Base-by-base conservation (phyloP, 371 early-diverging fungal genomes). In the Mycotypha africana region DNA sequence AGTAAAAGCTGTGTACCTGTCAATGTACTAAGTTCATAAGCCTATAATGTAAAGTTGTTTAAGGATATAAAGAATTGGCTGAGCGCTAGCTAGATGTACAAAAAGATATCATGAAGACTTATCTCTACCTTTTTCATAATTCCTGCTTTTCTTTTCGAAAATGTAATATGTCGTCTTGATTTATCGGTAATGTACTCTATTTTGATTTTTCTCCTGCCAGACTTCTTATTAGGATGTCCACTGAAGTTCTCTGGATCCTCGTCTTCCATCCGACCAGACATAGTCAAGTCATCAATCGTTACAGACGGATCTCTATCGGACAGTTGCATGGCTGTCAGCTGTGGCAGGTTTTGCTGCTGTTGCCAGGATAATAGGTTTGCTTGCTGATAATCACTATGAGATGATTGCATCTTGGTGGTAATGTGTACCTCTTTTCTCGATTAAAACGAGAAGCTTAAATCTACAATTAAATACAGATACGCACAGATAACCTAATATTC, bases 1-100 rank as follows among this genome's bases (percentile, higher is more conserved):
- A 98, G 70, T 49, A 97, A 76, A 32, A 97, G 89, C 62, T 98
- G 92, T 3, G 97, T 93, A 39, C 97, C 96, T n/a, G 99, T 97
- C 51, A 98, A 66, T 3, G 93, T 89, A 59, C 85, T 85, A 12
- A 98, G 78, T 66, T 97, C 99, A 56, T 88, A 94, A 4, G 97
- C 97, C 84, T 90, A 55, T 32, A 5, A n/a, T n/a, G n/a, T n/a
- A n/a, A n/a, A n/a, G n/a, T n/a, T n/a, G n/a, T n/a, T n/a, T n/a
- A n/a, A n/a, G n/a, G n/a, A n/a, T n/a, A n/a, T n/a, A n/a, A n/a
- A n/a, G n/a, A n/a, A n/a, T n/a, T n/a, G n/a, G n/a, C n/a, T n/a
- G n/a, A n/a, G n/a, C n/a, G n/a, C n/a, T n/a, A n/a, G n/a, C n/a
- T n/a, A n/a, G n/a, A n/a, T n/a, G n/a, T n/a, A n/a, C n/a, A n/a